Percentiles rank a stretch among this genome's conserved stretches.
Conservation (phyloP, 257 asterid genomes). For the Petunia axillaris region DNA sequence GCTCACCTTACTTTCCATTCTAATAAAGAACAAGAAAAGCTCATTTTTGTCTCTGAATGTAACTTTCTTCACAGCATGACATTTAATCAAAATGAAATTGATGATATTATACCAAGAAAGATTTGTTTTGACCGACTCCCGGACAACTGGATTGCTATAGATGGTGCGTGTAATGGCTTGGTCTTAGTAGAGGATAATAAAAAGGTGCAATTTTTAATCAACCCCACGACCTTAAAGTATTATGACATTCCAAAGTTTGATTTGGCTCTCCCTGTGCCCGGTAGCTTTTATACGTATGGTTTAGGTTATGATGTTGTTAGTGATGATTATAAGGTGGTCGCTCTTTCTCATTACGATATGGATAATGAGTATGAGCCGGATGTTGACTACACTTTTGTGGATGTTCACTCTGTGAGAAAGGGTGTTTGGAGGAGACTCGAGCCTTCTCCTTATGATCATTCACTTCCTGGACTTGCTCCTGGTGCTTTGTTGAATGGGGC, state of each 20-base stretch:
- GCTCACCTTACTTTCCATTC: constrained; percentile 29
- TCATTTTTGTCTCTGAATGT: constrained; percentile 31
- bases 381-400: constrained; percentile 42
- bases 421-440: constrained; percentile 46
- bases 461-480: constrained; percentile 29
- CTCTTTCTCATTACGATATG: constrained; percentile 38
- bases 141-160: too few relatives aligned
- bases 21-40: constrained; percentile 25
- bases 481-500: constrained; percentile 48
- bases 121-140: too few relatives aligned
- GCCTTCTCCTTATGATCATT: constrained; percentile 46
- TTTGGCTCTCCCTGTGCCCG: constrained; percentile 26
- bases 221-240: constrained; percentile 44
- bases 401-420: constrained; percentile 42
- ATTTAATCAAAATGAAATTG: too few relatives aligned
- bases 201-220: background rate
- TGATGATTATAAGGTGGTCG: constrained; percentile 53
- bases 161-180: too few relatives aligned
- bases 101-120: too few relatives aligned
- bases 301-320: constrained; percentile 44
- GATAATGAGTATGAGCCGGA: constrained; percentile 38
- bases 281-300: constrained; percentile 41
- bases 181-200: too few relatives aligned
- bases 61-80: background rate
- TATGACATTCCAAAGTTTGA: constrained; percentile 31